Evolutionary conservation across 495 filamentous ascomycete genomes (phyloP).

Genomic region (Talaromyces proteolyticus): DNA sequence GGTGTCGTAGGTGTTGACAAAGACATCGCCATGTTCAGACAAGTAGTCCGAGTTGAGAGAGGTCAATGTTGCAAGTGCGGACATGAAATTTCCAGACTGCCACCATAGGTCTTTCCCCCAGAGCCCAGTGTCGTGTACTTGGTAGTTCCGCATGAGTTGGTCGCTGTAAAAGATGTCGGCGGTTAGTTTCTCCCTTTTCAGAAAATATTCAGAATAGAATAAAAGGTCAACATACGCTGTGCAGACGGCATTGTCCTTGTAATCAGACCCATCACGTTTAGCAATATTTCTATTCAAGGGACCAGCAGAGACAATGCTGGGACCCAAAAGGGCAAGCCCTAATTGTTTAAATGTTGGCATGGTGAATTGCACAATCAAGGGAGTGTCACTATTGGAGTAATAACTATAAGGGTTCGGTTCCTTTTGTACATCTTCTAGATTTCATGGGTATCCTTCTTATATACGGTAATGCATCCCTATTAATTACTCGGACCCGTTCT

Average conservation of each 20-base stretch:
- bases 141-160: neutral
- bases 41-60: slow-evolving; percentile 3
- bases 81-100: slow-evolving; percentile 5
- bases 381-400: too few species aligned
- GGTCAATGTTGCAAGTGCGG: neutral
- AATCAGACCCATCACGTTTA: slow-evolving; percentile 5
- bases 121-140: neutral
- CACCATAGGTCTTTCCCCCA: slow-evolving; percentile 4
- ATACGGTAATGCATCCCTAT: neutral
- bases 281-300: neutral
- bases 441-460: neutral
- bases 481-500: too few species aligned
- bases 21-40: slow-evolving; percentile 12
- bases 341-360: neutral
- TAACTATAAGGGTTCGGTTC: too few species aligned
- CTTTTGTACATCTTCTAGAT: too few species aligned
- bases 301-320: neutral
- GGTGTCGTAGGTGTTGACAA: slow-evolving; percentile 23
- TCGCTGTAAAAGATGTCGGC: neutral
- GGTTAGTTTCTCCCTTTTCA: neutral
- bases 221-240: neutral
- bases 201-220: neutral
- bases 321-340: slow-evolving; percentile 2
- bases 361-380: neutral
- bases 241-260: slow-evolving; percentile 3